Base-by-base conservation (phyloP, 2,329 filamentous ascomycete species). In the Stemphylium vesicarium region DNA sequence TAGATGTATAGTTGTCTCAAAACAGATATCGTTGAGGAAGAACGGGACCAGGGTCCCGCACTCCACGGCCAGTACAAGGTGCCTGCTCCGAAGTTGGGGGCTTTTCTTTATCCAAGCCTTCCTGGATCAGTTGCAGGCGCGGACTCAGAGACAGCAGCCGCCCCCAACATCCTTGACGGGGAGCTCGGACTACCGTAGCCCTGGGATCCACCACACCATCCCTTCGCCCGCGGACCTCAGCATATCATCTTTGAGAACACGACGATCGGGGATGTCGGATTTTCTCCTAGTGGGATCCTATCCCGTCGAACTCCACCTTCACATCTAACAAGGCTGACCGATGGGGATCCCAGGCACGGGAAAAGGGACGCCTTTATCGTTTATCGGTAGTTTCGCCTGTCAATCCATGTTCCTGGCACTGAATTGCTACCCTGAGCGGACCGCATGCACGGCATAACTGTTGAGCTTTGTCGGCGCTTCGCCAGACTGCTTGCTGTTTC, bases 401-500 rank as follows among this genome's bases (percentile, higher is more conserved):
- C 43, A 52, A 50, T 32, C 51, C 44, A 51, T 52, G 46, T 52
- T 44, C 43, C 36, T 45, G 32, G 50, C 37, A 15, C 18, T 50
- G 20, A n/a, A 50, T 33, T 46, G 38, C 47, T 45, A 37, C 43
- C 50, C 41, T 45, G 36, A 37, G 52, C 37, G 36, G 24, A 50
- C 36, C 35, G 51, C 47, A 40, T 46, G 47, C 46, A 53, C 43
- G 46, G 51, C 56, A 53, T 60, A 37, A 54, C 45, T 60, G 50
- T 47, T 51, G 44, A 57, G 42, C 31, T 43, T 29, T 47, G 52
- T 36, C 48, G 62, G 62, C 62, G 62, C 62, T 63, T 63, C 62
- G 62, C 59, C 59, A 64, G 50, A 63, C 59, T 57, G 50, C 48
- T 59, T 57, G 53, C 49, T 43, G 62, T 64, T 64, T 64, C 53